Percentiles rank a stretch among this genome's conserved stretches.
phyloP scores from a whole-genome alignment of 495 filamentous ascomycete genomes.

The Xylaria acuta region DNA sequence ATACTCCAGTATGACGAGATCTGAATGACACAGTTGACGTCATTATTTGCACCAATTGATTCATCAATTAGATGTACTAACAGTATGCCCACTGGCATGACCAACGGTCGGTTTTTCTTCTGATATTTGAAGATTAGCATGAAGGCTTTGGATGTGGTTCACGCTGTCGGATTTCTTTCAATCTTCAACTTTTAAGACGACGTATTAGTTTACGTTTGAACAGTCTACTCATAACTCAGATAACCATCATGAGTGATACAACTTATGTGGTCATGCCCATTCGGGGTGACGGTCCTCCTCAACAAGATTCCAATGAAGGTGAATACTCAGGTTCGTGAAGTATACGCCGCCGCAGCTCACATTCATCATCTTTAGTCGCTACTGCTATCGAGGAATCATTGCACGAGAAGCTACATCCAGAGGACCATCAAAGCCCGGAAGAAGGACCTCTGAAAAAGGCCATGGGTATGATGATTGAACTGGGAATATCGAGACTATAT shows the following conservation, averaged over 20 bases:
- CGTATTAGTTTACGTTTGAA: not conserved
- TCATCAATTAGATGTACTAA: not conserved
- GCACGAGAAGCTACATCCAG: not conserved
- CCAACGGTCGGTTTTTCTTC: not conserved
- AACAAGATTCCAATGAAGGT: conserved; percentile 17
- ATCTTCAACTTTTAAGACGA: too few species aligned
- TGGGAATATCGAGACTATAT: not conserved
- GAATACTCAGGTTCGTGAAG: not conserved
- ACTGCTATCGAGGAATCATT: conserved; percentile 2
- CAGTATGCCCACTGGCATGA: not conserved
- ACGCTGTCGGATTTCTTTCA: too few species aligned
- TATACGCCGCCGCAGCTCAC: not conserved
- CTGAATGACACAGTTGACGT: not conserved
- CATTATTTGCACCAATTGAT: not conserved
- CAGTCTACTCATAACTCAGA: not conserved
- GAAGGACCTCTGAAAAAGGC: conserved; percentile 8
- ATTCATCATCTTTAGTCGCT: not conserved
- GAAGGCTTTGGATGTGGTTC: too few species aligned
- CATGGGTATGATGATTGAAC: not conserved
- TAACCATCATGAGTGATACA: not conserved
- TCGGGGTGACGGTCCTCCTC: not conserved
- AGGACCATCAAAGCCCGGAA: not conserved
- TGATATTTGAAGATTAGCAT: too few species aligned
- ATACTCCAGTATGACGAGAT: not conserved
- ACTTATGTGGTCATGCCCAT: conserved; percentile 11